These are phyloP conservation scores for Nicotiana otophora DNA, from an alignment of 257 asterid genomes.

Conservation along the genomic window DNA sequence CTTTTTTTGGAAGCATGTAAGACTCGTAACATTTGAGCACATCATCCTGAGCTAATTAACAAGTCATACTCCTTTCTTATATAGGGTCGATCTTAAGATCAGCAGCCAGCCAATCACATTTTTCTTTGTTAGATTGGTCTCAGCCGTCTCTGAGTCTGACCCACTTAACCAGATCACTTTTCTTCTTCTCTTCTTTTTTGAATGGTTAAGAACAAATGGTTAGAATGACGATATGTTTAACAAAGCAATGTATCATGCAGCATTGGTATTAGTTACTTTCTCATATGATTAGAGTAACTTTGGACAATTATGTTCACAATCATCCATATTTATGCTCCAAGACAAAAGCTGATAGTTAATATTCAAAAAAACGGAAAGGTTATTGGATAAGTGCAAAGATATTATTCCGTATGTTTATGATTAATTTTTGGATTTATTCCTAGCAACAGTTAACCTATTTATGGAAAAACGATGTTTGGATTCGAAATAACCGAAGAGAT, in stretches of 20 bases:
- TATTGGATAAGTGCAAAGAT: background rate
- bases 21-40: background rate
- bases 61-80: background rate
- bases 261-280: background rate
- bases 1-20: too few species aligned
- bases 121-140: background rate
- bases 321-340: background rate
- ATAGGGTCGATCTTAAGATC: background rate
- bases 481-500: background rate
- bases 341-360: background rate
- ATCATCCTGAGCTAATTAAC: background rate
- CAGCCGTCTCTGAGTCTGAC: background rate
- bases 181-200: background rate
- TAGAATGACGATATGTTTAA: conserved; percentile 3
- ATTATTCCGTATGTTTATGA: background rate
- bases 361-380: background rate
- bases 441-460: too few species aligned
- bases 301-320: background rate
- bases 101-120: background rate
- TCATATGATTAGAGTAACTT: background rate
- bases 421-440: background rate
- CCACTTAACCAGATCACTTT: background rate
- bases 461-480: background rate
- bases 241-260: conserved; percentile 11
- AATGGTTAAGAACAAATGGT: background rate